Evolutionary conservation across 805 yeast species (phyloP).

Genomic region (Candida railenensis): DNA sequence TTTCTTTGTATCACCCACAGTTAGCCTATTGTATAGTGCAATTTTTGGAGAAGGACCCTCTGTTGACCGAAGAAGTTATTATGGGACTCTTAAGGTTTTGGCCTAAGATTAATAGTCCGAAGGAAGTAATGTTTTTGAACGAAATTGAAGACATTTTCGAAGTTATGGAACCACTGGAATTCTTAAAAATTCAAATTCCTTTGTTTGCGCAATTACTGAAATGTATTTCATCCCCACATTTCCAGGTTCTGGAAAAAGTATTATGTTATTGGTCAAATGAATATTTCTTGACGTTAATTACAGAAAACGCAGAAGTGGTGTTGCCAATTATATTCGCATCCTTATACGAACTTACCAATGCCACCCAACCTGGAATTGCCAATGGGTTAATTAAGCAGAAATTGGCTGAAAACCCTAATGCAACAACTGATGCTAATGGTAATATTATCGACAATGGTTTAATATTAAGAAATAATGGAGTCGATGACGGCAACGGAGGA

Average conservation of each 20-base stretch:
- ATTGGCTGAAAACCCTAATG: slow-evolving; percentile 34
- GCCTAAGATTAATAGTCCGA: slow-evolving; percentile 95
- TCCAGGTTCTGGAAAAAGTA: slow-evolving; percentile 96
- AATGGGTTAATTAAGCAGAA: slow-evolving; percentile 41
- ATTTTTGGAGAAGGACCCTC: slow-evolving; percentile 91
- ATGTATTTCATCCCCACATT: slow-evolving; percentile 92
- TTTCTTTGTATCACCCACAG: slow-evolving; percentile 93
- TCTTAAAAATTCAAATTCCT: slow-evolving; percentile 88
- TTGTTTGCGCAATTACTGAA: slow-evolving; percentile 90
- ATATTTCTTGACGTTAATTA: slow-evolving; percentile 83
- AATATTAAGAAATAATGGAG: slow-evolving; percentile 25
- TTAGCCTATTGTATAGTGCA: slow-evolving; percentile 96
- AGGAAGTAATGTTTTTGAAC: slow-evolving; percentile 92
- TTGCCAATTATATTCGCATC: slow-evolving; percentile 90
- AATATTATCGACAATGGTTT: slow-evolving; percentile 39
- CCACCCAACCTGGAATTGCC: slow-evolving; percentile 44
- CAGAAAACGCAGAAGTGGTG: slow-evolving; percentile 89
- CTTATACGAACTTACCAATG: slow-evolving; percentile 74
- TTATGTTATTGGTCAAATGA: slow-evolving; percentile 94
- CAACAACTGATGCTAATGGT: slow-evolving; percentile 43
- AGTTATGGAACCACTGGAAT: slow-evolving; percentile 91
- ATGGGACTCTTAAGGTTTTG: slow-evolving; percentile 91
- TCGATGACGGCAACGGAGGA: slow-evolving; percentile 11
- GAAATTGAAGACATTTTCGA: slow-evolving; percentile 97
- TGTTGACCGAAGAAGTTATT: slow-evolving; percentile 91